These are phyloP conservation scores for Coemansia sp. DNA, from an alignment of 192 early-diverging fungal genomes.

Conservation along the genomic window DNA sequence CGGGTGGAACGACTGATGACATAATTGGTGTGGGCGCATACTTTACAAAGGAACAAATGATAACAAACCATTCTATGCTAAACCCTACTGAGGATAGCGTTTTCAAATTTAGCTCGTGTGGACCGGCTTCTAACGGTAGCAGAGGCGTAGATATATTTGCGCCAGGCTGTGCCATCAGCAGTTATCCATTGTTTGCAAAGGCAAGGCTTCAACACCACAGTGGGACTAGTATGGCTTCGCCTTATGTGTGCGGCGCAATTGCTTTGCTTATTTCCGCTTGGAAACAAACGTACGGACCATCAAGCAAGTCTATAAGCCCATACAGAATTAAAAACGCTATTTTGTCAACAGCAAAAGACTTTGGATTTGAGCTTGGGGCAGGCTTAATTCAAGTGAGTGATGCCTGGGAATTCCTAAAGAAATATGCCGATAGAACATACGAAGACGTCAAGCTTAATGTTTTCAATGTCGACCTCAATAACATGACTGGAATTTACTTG, in stretches of 20 bases:
- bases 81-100: slow-evolving; percentile 71
- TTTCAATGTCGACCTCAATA: slow-evolving; percentile 7
- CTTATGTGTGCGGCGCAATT: slow-evolving; percentile 87
- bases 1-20: slow-evolving; percentile 71
- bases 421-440: slow-evolving; percentile 55
- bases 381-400: slow-evolving; percentile 87
- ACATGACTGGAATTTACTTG: slow-evolving; percentile 76
- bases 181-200: slow-evolving; percentile 81
- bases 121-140: slow-evolving; percentile 83
- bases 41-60: slow-evolving; percentile 78
- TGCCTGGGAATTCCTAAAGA: slow-evolving; percentile 79
- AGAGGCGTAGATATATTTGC: slow-evolving; percentile 80
- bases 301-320: slow-evolving; percentile 67
- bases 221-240: slow-evolving; percentile 93
- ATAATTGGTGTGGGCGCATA: slow-evolving; percentile 93
- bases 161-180: slow-evolving; percentile 92
- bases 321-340: slow-evolving; percentile 83
- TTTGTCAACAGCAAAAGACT: slow-evolving; percentile 67
- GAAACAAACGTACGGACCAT: slow-evolving; percentile 61
- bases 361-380: slow-evolving; percentile 75
- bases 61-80: slow-evolving; percentile 81
- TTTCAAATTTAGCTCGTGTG: slow-evolving; percentile 87
- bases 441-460: slow-evolving; percentile 71
- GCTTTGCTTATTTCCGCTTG: slow-evolving; percentile 83
- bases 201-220: slow-evolving; percentile 75